phyloP scores from a whole-genome alignment of 352 stramenopile species.

The Phytophthora pisi region DNA sequence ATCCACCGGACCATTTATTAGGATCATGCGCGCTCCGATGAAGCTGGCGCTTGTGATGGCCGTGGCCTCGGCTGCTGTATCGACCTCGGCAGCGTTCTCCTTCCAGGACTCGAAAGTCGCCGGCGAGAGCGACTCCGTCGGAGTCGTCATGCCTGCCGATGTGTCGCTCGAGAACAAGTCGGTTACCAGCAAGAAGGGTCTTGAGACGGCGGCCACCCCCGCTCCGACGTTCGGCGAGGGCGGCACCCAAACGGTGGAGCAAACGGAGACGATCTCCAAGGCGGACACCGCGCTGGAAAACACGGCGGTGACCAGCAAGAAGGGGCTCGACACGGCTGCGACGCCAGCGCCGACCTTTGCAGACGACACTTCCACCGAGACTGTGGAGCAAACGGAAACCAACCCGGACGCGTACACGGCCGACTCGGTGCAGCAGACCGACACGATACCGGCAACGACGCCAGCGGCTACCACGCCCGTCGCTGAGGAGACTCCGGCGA shows the following conservation, averaged over 20 bases:
- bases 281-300: constrained; percentile 16
- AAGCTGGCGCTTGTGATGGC: constrained; percentile 35
- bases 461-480: constrained; percentile 5
- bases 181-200: constrained; percentile 24
- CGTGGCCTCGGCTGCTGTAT: constrained; percentile 29
- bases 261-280: constrained; percentile 12
- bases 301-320: constrained; percentile 16
- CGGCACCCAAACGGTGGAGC: constrained; percentile 6
- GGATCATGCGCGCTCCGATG: constrained; percentile 28
- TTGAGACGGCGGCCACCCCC: constrained; percentile 9
- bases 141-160: constrained; percentile 29
- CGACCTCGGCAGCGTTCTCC: constrained; percentile 18
- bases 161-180: constrained; percentile 22
- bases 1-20: neutral
- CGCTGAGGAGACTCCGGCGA: constrained; percentile 8
- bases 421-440: constrained; percentile 9
- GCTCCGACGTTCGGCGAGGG: constrained; percentile 23
- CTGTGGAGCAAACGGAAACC: constrained; percentile 22
- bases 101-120: constrained; percentile 35
- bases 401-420: constrained; percentile 26
- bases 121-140: constrained; percentile 27
- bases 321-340: constrained; percentile 19
- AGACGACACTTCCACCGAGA: constrained; percentile 19
- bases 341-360: constrained; percentile 31
- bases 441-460: constrained; percentile 20